Conservation (phyloP, 1,284 basidiomycete genomes). For the Cutaneotrichosporon mucoides region DNA sequence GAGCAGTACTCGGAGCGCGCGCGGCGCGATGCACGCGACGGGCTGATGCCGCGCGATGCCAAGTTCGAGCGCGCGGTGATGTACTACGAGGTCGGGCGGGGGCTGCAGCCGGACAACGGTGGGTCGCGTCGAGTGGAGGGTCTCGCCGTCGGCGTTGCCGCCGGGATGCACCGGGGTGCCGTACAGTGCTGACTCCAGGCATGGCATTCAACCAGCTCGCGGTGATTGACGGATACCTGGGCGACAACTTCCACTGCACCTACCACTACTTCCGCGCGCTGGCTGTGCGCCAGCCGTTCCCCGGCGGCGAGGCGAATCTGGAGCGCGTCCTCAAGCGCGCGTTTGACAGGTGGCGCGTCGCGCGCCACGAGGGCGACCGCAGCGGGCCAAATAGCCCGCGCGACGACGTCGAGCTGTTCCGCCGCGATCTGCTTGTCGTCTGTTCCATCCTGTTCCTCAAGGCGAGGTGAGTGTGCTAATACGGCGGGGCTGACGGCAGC, state of each 20-base stretch:
- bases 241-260: conserved; percentile 73
- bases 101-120: conserved; percentile 68
- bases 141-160: too few relatives aligned
- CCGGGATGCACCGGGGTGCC: too few relatives aligned
- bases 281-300: conserved; percentile 79
- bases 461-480: conserved; percentile 45
- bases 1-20: conserved; percentile 63
- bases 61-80: conserved; percentile 66
- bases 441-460: conserved; percentile 48
- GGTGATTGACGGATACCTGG: conserved; percentile 78
- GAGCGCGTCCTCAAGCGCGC: conserved; percentile 65
- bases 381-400: conserved; percentile 12
- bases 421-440: conserved; percentile 65
- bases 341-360: conserved; percentile 54
- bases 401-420: conserved; percentile 59
- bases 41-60: conserved; percentile 4
- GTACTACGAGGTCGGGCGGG: conserved; percentile 78
- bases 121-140: conserved; percentile 26
- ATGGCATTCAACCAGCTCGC: conserved; percentile 95
- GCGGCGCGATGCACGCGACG: conserved; percentile 27
- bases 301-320: conserved; percentile 81
- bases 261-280: conserved; percentile 89
- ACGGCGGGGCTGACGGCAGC: conserved; percentile 11
- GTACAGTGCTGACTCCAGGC: conserved; percentile 52
- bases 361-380: conserved; percentile 28